Evolutionary conservation across 768 basidiomycete genomes (phyloP).

Genomic region (Suillus plorans): DNA sequence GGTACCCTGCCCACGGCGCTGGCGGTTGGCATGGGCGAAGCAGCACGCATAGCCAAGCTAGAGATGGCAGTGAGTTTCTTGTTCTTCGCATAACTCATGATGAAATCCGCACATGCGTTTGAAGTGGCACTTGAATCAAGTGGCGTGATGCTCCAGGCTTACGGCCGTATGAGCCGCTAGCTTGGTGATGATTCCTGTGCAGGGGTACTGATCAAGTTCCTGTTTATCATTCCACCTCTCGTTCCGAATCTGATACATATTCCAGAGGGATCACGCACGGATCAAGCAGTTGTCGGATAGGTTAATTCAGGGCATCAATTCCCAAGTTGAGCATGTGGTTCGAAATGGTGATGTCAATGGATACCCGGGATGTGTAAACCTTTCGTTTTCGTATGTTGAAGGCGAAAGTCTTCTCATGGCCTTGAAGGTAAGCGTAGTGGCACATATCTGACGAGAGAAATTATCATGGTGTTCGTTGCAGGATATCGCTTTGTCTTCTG

Average conservation of each 20-base stretch:
- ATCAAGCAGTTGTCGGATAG: conserved; percentile 76
- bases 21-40: conserved; percentile 92
- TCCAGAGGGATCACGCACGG: conserved; percentile 76
- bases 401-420: conserved; percentile 98
- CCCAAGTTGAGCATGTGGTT: conserved; percentile 85
- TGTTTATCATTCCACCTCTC: conserved; percentile 6
- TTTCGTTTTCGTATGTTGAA: conserved; percentile 95
- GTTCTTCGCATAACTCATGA: conserved; percentile 32
- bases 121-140: conserved; percentile 41
- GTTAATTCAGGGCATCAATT: conserved; percentile 77
- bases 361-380: conserved; percentile 94
- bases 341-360: conserved; percentile 92
- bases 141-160: conserved; percentile 31
- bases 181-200: conserved; percentile 73
- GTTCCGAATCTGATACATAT: conserved; percentile 5
- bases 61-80: conserved; percentile 85
- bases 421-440: conserved; percentile 63
- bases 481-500: conserved; percentile 97
- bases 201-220: conserved; percentile 81
- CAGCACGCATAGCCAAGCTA: conserved; percentile 83
- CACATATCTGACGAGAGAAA: not conserved
- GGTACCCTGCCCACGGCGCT: conserved; percentile 91
- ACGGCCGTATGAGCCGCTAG: conserved; percentile 35
- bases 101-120: conserved; percentile 44
- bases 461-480: conserved; percentile 28